Conservation (phyloP, 2,329 filamentous ascomycete species). For the Diaporthe nobilis region DNA sequence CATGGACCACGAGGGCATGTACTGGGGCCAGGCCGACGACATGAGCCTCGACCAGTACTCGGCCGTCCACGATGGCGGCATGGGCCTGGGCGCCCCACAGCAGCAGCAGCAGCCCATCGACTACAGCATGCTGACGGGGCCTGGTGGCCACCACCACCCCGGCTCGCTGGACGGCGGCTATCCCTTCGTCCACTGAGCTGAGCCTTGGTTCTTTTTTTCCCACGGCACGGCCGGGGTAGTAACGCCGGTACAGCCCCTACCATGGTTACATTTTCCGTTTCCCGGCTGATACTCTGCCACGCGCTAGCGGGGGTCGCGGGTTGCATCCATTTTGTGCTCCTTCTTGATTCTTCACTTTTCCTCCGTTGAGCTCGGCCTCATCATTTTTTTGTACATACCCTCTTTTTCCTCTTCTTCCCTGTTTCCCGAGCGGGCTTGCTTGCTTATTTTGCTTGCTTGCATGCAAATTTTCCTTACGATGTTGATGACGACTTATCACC, state of each 20-base stretch:
- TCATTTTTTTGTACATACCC: slow-evolving; percentile 28
- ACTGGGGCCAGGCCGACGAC: slow-evolving; percentile 62
- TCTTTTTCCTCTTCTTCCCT: slow-evolving; percentile 4
- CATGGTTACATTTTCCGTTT: slow-evolving; percentile 28
- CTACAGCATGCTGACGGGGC: slow-evolving; percentile 55
- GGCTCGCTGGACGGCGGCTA: slow-evolving; percentile 55
- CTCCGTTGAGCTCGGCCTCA: slow-evolving; percentile 17
- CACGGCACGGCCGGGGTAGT: slow-evolving; percentile 7
- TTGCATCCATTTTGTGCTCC: neutral
- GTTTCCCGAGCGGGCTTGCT: slow-evolving; percentile 17
- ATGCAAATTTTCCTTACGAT: slow-evolving; percentile 27
- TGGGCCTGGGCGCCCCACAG: slow-evolving; percentile 45
- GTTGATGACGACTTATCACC: slow-evolving; percentile 38
- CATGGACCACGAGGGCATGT: slow-evolving; percentile 71
- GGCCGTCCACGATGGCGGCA: slow-evolving; percentile 51
- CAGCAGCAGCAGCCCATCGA: slow-evolving; percentile 48
- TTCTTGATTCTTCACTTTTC: slow-evolving; percentile 1
- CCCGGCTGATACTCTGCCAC: slow-evolving; percentile 22
- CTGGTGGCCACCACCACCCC: slow-evolving; percentile 47
- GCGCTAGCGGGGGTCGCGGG: slow-evolving; percentile 31
- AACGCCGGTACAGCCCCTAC: neutral
- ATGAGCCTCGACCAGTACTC: slow-evolving; percentile 45
- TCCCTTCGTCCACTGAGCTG: slow-evolving; percentile 58
- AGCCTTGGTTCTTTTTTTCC: neutral
- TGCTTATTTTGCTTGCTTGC: slow-evolving; percentile 7